Conservation (phyloP, 2,329 filamentous ascomycete species). For the Aspergillus uvarum region DNA sequence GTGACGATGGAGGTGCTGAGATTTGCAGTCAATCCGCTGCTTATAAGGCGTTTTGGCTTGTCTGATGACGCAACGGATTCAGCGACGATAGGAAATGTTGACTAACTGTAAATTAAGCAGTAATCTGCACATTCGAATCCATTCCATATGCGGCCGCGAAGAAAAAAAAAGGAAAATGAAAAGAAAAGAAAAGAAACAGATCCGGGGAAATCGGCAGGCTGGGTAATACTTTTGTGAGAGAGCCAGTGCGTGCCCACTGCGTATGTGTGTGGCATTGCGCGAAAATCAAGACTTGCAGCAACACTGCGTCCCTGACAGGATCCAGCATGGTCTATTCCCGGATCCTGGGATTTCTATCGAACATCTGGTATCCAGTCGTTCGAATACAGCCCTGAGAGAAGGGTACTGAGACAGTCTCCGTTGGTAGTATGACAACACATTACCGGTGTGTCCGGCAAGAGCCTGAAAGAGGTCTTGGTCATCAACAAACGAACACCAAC, state of each 20-base stretch:
- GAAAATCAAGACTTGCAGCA: constrained; percentile 15
- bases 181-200: constrained; percentile 22
- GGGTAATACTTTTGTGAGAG: constrained; percentile 26
- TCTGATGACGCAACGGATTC: constrained; percentile 14
- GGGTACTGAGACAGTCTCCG: not conserved
- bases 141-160: constrained; percentile 16
- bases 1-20: not conserved
- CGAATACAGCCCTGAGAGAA: not conserved
- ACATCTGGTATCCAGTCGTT: not conserved
- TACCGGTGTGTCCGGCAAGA: not conserved
- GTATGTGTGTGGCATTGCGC: constrained; percentile 24
- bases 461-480: not conserved
- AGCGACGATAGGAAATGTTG: constrained; percentile 8
- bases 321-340: constrained; percentile 15
- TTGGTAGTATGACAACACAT: not conserved
- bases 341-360: constrained; percentile 3
- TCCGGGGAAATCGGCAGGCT: constrained; percentile 29
- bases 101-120: constrained; percentile 9
- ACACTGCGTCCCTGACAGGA: constrained; percentile 19
- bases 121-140: constrained; percentile 15
- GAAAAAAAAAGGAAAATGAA: constrained; percentile 10
- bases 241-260: constrained; percentile 20
- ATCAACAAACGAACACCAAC: not conserved
- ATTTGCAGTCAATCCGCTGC: not conserved
- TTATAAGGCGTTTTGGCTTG: not conserved